phyloP scores from a whole-genome alignment of 2,329 filamentous ascomycete genomes.

The Stagonosporopsis vannaccii region DNA sequence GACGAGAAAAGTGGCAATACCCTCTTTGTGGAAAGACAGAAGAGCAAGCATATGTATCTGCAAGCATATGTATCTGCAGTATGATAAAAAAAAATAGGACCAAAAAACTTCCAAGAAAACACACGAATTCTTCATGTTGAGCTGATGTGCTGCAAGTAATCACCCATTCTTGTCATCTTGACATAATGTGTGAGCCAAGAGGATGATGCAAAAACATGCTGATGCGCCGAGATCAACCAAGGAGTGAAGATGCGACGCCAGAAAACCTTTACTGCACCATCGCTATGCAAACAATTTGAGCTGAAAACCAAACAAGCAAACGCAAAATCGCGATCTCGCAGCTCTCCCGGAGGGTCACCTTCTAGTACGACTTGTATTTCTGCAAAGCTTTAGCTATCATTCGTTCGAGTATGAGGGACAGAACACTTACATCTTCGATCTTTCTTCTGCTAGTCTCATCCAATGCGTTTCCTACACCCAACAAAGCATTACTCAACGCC shows the following conservation, averaged over 20 bases:
- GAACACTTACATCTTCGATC: conserved; percentile 83
- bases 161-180: background rate
- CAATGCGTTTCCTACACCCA: conserved; percentile 91
- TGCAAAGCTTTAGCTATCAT: conserved; percentile 7
- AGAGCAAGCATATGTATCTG: background rate
- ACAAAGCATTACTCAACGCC: conserved; percentile 84
- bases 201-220: background rate
- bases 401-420: background rate
- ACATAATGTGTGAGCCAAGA: background rate
- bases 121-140: background rate
- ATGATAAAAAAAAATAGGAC: conserved; percentile 1
- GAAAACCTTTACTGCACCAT: conserved; percentile 17
- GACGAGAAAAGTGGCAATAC: background rate
- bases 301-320: conserved; percentile 3
- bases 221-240: background rate
- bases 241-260: conserved; percentile 12
- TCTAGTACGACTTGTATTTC: conserved; percentile 45
- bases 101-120: background rate
- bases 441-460: conserved; percentile 82
- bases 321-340: background rate
- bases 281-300: conserved; percentile 24
- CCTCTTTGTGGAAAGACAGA: background rate
- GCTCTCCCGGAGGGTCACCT: too few species aligned
- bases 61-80: background rate
- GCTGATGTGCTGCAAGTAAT: background rate